Evolutionary conservation across 139 green algal genomes (phyloP), one percentile per base, ranked within the genome.

Genomic region (Micractinium sp.): DNA sequence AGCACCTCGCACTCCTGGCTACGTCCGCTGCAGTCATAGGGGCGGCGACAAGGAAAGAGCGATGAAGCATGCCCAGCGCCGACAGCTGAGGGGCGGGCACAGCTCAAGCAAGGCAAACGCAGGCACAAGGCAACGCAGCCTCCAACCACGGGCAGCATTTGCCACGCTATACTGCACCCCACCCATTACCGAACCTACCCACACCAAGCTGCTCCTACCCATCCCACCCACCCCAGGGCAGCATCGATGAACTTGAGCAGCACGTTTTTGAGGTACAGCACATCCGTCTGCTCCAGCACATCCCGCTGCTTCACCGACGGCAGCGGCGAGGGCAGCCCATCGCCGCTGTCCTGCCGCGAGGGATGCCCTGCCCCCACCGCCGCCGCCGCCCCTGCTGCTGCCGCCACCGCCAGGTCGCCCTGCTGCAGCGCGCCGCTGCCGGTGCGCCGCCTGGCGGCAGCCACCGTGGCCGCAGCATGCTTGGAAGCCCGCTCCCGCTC

Each of bases 251-350:
- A 92, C 38, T 92, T 92, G 25, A 92, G 76, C 38, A 90, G 36
- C 81, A 92, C 85, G 35, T 92, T 92, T 20, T 90, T 92, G 0
- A 90, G 60, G 80, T 91, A 92, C 25, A 91, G 60, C 85, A 90
- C 56, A 69, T 92, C 90, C n/a, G 90, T 92, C 25, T 75, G 7
- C 69, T 92, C 82, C 71, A 89, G 41, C 27, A 29, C 35, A 25
- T 91, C 86, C 27, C 82, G 71, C 78, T 67, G 85, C 81, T 86
- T 66, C 69, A 89, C 31, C 23, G 66, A n/a, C 13, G 78, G 78
- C 80, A 76, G 78, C 86, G 85, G 78, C n/a, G 88, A 88, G 13
- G 31, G 61, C 80, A 60, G 41, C 41, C 4, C 67, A n/a, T 47
- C 41, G 0, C 19, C 9, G 36, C 35, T 66, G 63, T 9, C 20